Evolutionary conservation across 495 filamentous ascomycete genomes (phyloP), one percentile per base, ranked within the genome.

Genomic region (Xylaria sp.): DNA sequence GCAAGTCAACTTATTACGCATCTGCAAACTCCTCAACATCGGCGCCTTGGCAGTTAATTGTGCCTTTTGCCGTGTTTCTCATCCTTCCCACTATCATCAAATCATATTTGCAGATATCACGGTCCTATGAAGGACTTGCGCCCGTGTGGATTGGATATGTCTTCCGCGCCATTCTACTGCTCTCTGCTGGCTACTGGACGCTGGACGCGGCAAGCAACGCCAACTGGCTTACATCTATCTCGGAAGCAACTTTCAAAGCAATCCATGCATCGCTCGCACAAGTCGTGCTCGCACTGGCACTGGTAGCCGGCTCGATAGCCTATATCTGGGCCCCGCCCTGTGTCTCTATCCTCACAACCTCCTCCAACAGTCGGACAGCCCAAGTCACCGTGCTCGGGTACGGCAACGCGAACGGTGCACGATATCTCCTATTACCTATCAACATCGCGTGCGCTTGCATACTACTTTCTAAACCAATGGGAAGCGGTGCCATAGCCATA

Each of bases 381-480:
- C 73, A 84, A 73, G 86, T 98, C 53, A 93, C 90, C 46, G 92
- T 99, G 70, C 87, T 96, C 29, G 96, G 96, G 46, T 97, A 95
- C 78, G 93, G 91, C 73, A 99, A 99, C 78, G 86, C 93, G 58
- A 90, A 98, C 80, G 96, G 97, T 59, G 92, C 94, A 0, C 92
- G 94, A 50, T 98, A 95, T 82, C 92, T 96, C 75, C 86, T 97
- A 50, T 87, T 99, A 0, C 88, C 94, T 4, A 80, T 91, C 75
- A 93, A 92, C 80, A 91, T 95, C 83, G 82, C 91, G 9, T 86
- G 92, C 26, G 90, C 88, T 17, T 86, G 94, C 67, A 87, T 92
- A 67, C 85, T 99, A 19, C 86, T 98, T 69, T 92, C 95, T 72
- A 98, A 98, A 76, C 96, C 96, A 43, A 97, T 98, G 93, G 96